Base-by-base conservation (phyloP, 2,329 filamentous ascomycete species). In the Pseudogymnoascus sp. region DNA sequence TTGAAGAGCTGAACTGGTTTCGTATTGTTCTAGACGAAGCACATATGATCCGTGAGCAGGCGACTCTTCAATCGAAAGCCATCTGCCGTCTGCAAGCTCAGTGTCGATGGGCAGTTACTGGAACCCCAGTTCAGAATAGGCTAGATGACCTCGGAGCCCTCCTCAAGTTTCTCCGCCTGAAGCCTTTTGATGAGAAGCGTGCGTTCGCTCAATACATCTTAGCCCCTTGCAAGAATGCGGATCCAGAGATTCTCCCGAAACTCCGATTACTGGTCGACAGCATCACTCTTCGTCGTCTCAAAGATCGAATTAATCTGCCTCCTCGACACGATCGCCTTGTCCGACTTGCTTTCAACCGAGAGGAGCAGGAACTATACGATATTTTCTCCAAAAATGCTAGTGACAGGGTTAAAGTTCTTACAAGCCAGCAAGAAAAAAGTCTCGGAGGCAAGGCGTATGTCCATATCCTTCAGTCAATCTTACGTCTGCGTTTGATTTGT, bases 31-130 rank as follows among this genome's bases (percentile, higher is more conserved):
- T 97, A 1, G 93, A 97, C 67, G 93, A 99, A 75, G 95, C 93
- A 0, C 95, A 99, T 73, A 90, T 90, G 75, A 97, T 99, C 67
- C 90, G 95, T 25, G 93, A 96, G 69, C 88, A 90, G 66, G 84
- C 81, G 3, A 93, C 92, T 0, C 79, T 89, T 41, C 89, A 93
- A 68, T 96, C 92, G 61, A 91, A 93, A 72, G 90, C 91, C 2
- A 90, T 95, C 18, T 93, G 91, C 67, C 83, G 85, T 18, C 79
- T 97, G 2, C 83, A 89, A 64, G 90, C 92, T 1, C 84, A 90
- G 71, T 86, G 93, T 33, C 88, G 93, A 35, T 99, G 95, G 95
- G 93, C 93, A 2, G 91, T 97, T n/a, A 97, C 95, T 0, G 95
- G 93, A 62, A 97, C 95, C 0, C 95, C 93, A 0, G 90, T 97